phyloP scores from a whole-genome alignment of 441 rosid species.

The Eutrema salsugineum region DNA sequence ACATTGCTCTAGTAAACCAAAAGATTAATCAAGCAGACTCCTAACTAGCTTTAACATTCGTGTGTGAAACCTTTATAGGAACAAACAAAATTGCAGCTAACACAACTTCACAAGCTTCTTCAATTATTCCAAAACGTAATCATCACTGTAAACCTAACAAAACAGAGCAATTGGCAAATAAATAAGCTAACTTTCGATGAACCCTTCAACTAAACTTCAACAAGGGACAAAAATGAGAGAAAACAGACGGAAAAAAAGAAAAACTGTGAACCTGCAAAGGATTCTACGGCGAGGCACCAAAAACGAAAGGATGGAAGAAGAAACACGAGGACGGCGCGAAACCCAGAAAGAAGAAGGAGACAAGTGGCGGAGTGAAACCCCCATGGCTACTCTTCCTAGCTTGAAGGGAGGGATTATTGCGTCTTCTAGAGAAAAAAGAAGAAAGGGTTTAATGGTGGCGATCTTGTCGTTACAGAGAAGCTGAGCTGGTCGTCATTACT shows the following conservation, averaged over 20 bases:
- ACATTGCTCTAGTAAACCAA: conserved; percentile 4
- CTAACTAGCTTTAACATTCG: neutral
- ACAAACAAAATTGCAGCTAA: neutral
- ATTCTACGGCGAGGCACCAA: conserved; percentile 35
- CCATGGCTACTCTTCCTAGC: conserved; percentile 62
- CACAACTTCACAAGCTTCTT: neutral
- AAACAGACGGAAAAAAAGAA: neutral
- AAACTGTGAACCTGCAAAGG: conserved; percentile 40
- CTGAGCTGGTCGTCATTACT: conserved; percentile 21
- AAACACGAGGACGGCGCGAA: conserved; percentile 38
- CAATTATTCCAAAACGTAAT: neutral
- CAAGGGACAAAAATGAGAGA: neutral
- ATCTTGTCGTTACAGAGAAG: conserved; percentile 25
- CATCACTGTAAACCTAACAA: neutral
- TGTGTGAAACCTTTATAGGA: neutral
- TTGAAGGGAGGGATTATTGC: conserved; percentile 41
- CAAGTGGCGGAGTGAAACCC: conserved; percentile 48
- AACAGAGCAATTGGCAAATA: conserved; percentile 3
- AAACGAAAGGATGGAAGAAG: conserved; percentile 26
- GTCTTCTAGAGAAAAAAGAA: conserved; percentile 35
- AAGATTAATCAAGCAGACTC: neutral
- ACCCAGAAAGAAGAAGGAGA: conserved; percentile 43
- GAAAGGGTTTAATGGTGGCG: conserved; percentile 12
- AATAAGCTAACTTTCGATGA: conserved; percentile 8
- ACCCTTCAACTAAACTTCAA: neutral